Conservation (phyloP, 2,329 filamentous ascomycete genomes). For the Neofusicoccum parvum region DNA sequence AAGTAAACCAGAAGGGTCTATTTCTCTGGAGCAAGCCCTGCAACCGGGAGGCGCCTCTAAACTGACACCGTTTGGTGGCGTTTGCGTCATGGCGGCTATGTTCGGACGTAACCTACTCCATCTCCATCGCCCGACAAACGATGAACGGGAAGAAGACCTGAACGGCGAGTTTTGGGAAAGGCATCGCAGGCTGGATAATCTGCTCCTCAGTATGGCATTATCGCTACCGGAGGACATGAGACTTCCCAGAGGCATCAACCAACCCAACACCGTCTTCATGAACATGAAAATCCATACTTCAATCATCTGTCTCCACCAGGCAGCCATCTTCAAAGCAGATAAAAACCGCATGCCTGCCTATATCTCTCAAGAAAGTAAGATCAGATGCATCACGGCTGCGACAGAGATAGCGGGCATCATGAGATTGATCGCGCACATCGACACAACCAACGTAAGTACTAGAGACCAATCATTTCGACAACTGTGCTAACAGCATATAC, state of each 20-base stretch:
- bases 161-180: conserved; percentile 96
- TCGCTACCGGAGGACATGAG: conserved; percentile 80
- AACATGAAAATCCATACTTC: conserved; percentile 98
- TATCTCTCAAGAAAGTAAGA: conserved; percentile 85
- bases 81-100: conserved; percentile 82
- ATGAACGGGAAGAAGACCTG: conserved; percentile 82
- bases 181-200: conserved; percentile 85
- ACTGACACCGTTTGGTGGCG: conserved; percentile 76
- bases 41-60: conserved; percentile 70
- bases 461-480: background rate
- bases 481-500: conserved; percentile 4
- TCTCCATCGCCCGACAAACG: conserved; percentile 79
- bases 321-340: conserved; percentile 95
- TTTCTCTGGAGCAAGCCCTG: conserved; percentile 70
- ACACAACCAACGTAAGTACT: conserved; percentile 73
- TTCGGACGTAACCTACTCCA: conserved; percentile 92
- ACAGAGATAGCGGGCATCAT: conserved; percentile 94
- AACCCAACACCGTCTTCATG: conserved; percentile 85
- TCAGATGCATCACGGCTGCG: conserved; percentile 88
- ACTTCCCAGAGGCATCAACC: conserved; percentile 71
- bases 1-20: conserved; percentile 72
- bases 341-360: conserved; percentile 77
- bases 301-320: conserved; percentile 96
- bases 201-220: conserved; percentile 83
- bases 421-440: conserved; percentile 90